A percentile compares a stretch with the other conserved stretches of the same genome.
These are phyloP conservation scores for Acorus calamus DNA, from an alignment of 106 monocot genomes.

Conservation along the genomic window DNA sequence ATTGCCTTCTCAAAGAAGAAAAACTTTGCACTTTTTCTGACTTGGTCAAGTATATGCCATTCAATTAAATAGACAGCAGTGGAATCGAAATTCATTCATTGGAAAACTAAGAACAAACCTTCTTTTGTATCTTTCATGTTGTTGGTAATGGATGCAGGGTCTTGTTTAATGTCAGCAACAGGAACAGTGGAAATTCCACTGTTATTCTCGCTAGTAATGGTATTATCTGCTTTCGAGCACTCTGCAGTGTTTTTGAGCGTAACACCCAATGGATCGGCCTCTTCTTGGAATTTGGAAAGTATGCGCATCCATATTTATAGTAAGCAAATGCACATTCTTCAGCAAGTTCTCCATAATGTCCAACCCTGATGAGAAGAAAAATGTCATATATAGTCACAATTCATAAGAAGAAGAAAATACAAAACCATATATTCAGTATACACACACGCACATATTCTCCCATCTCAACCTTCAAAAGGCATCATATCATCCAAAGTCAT, in stretches of 20 bases:
- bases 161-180: constrained; percentile 11
- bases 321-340: constrained; percentile 69
- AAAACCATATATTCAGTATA: no score
- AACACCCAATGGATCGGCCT: constrained; percentile 72
- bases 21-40: no score
- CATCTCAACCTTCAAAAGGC: no score
- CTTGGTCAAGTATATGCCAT: no score
- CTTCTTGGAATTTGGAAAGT: constrained; percentile 85
- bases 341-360: constrained; percentile 81
- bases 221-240: constrained; percentile 13
- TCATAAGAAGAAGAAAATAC: no score
- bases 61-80: background rate
- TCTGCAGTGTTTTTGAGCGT: constrained; percentile 33
- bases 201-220: constrained; percentile 11
- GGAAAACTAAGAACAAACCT: constrained; percentile 17
- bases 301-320: constrained; percentile 90
- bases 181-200: constrained; percentile 25
- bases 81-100: constrained; percentile 1
- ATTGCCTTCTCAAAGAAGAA: no score
- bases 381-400: no score
- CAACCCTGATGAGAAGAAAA: constrained; percentile 24
- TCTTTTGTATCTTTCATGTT: constrained; percentile 20
- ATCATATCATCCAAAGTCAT: no score
- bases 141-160: constrained; percentile 2
- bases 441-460: no score